Base-by-base conservation (phyloP, 2,329 filamentous ascomycete species). In the Xylariaceae sp. region DNA sequence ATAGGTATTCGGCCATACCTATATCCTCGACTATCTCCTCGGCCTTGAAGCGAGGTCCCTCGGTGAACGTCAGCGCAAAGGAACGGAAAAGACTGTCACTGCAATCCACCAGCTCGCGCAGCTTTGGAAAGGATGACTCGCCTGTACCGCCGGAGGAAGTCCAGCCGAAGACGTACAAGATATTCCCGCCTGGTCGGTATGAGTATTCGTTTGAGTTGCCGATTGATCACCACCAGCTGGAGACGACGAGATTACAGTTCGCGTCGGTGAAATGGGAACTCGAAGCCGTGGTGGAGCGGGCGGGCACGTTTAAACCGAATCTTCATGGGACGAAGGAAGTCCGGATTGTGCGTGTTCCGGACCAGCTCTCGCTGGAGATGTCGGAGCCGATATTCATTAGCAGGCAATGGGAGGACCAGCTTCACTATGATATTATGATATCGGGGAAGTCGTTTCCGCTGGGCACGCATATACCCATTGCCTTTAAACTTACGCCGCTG, bases 391-490 rank as follows among this genome's bases (percentile, higher is more conserved):
- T 96, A 64, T 92, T 91, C 8, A 96, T 96, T 66, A 92, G 88
- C 60, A 80, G 91, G 26, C 91, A 89, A 59, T 96, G 91, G 91
- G 91, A 96, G 68, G 91, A 96, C 63, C 91, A 96, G 67, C 76
- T 96, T 34, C 90, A 95, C 66, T 96, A 96, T 72, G 91, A 96
- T 65, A 96, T 96, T 63, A 86, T 96, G 68, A 95, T 96, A 52
- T 96, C 91, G 1, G 91, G 91, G 52, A 96, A 96, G 77, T 95
- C 91, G 0, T 96, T 96, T 57, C 89, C 91, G 0, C 81, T 96
- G 26, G 91, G 91, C 12, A 82, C 87, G 40, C 88, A 88, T 64
- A 89, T 96, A 12, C 91, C 91, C 1, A 94, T 96, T 56, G 91
- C 91, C 1, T 95, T 96, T 76, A 96, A 95, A 71, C 78, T 96